Conservation (phyloP, 2,329 filamentous ascomycete species). For the Tolypocladium endophyticum region DNA sequence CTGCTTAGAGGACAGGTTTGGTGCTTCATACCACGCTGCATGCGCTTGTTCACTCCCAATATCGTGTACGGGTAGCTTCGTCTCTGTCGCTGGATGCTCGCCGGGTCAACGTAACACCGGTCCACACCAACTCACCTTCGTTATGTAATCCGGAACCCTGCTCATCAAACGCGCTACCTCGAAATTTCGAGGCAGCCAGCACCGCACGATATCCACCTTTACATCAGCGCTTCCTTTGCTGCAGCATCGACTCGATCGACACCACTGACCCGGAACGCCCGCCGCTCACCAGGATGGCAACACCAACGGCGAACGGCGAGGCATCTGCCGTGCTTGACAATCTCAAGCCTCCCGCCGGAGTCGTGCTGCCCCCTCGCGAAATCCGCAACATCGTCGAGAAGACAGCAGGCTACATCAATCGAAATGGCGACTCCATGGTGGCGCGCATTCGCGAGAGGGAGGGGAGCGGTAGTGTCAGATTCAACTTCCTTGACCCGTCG, state of each 20-base stretch:
- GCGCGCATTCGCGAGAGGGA: constrained; percentile 81
- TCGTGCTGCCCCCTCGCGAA: constrained; percentile 82
- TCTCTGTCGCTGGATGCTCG: neutral
- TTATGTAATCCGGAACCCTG: neutral
- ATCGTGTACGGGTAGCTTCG: neutral
- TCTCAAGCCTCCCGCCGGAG: constrained; percentile 68
- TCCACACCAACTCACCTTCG: neutral
- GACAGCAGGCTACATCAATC: constrained; percentile 81
- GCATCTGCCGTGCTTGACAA: constrained; percentile 46
- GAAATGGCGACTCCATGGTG: constrained; percentile 61
- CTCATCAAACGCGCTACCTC: neutral
- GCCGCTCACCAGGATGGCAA: neutral
- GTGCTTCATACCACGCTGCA: neutral
- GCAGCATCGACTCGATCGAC: neutral
- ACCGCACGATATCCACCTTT: neutral
- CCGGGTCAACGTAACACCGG: neutral
- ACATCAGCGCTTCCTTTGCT: neutral
- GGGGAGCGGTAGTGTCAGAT: constrained; percentile 58
- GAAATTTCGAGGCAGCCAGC: neutral
- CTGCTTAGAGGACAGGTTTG: neutral
- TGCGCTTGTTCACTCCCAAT: too few species aligned
- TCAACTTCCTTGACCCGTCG: constrained; percentile 70
- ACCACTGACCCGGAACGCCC: neutral
- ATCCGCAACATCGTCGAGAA: constrained; percentile 83
- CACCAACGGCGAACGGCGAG: constrained; percentile 33